Conservation (phyloP, 306 rosid genomes). For the Argentina anserina region DNA sequence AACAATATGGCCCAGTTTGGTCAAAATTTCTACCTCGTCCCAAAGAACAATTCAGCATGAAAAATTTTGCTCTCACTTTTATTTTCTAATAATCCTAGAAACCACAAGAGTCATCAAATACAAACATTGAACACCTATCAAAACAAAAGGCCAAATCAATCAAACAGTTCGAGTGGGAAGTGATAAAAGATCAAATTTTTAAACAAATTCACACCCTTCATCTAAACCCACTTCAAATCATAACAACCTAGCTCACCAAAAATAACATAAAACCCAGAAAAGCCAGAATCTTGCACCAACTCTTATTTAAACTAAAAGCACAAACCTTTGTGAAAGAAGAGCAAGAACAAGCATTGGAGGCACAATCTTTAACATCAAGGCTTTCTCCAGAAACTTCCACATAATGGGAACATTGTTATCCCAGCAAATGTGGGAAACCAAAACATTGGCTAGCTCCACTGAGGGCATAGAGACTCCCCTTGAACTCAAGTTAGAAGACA, state of each 20-base stretch:
- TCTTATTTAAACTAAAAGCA: not conserved
- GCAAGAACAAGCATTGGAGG: constrained; percentile 87
- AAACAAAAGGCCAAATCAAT: constrained; percentile 8
- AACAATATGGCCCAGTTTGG: not conserved
- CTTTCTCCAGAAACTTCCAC: constrained; percentile 95
- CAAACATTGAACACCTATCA: not conserved
- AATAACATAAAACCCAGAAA: not conserved
- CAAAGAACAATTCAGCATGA: not conserved
- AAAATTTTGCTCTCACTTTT: not conserved
- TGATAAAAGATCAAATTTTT: not conserved
- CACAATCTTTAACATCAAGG: constrained; percentile 57
- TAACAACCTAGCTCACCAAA: not conserved
- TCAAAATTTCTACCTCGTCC: not conserved
- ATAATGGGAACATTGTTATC: constrained; percentile 79
- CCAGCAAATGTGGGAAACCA: constrained; percentile 91
- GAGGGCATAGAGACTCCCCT: constrained; percentile 78
- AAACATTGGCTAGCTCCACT: constrained; percentile 55
- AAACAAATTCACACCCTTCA: constrained; percentile 11
- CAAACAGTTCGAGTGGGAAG: not conserved
- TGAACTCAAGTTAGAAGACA: constrained; percentile 66
- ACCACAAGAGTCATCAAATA: constrained; percentile 3
- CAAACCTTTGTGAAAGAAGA: constrained; percentile 69
- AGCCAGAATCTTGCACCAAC: not conserved
- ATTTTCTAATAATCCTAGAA: not conserved
- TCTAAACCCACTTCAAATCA: constrained; percentile 1